These are phyloP conservation scores for Fistulifera pelliculosa DNA, from an alignment of 108 stramenopile genomes.

Conservation along the genomic window DNA sequence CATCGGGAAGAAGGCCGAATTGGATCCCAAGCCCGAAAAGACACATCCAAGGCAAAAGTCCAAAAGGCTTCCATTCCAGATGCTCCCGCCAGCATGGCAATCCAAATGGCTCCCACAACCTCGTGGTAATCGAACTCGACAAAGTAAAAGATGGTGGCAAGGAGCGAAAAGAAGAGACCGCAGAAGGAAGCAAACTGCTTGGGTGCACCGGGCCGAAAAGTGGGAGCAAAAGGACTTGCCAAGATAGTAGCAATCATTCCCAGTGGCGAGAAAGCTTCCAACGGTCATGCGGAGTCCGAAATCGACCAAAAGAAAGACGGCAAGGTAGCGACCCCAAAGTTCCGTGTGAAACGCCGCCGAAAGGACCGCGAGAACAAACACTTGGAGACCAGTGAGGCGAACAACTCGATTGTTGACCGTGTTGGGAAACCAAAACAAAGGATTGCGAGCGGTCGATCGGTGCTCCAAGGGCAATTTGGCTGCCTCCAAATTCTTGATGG, in stretches of 20 bases:
- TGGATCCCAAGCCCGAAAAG: slow-evolving; percentile 19
- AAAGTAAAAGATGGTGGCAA: slow-evolving; percentile 23
- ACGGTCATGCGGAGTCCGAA: slow-evolving; percentile 16
- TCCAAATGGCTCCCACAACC: slow-evolving; percentile 15
- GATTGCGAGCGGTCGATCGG: slow-evolving; percentile 8
- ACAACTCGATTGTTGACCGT: slow-evolving; percentile 22
- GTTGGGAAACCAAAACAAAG: slow-evolving; percentile 26
- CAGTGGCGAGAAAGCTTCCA: slow-evolving; percentile 13
- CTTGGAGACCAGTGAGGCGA: slow-evolving; percentile 20
- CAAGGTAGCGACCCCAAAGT: slow-evolving; percentile 20
- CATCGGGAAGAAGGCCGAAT: slow-evolving; percentile 20
- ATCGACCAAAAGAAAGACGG: slow-evolving; percentile 15
- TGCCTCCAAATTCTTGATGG: slow-evolving; percentile 8
- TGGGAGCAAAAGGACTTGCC: slow-evolving; percentile 9
- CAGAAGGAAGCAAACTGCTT: slow-evolving; percentile 29
- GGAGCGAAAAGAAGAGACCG: slow-evolving; percentile 15
- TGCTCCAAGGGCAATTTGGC: slow-evolving; percentile 12
- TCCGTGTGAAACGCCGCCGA: slow-evolving; percentile 11
- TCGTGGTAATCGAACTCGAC: slow-evolving; percentile 14
- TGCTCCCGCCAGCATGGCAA: slow-evolving; percentile 18
- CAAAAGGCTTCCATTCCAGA: slow-evolving; percentile 21
- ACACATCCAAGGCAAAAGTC: slow-evolving; percentile 29
- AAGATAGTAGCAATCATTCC: slow-evolving; percentile 24
- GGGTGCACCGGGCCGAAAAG: slow-evolving; percentile 17
- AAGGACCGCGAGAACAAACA: slow-evolving; percentile 9